Base-by-base conservation (phyloP, 108 stramenopile genomes). In the Aurantiochytrium sp. region DNA sequence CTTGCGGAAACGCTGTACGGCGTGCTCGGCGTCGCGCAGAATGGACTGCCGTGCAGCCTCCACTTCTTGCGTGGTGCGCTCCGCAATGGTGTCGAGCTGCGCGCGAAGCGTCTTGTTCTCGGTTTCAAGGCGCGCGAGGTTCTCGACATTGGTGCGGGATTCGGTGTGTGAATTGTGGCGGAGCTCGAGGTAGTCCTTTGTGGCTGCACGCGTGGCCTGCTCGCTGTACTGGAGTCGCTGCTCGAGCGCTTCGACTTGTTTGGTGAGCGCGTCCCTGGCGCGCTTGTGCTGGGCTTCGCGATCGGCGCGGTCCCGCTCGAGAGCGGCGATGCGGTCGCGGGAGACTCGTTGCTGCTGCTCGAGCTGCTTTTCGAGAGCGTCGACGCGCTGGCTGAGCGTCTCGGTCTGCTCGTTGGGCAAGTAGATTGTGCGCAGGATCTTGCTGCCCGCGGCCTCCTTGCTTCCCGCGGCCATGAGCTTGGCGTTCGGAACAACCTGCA, bases 401-500 rank as follows among this genome's bases (percentile, higher is more conserved):
- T 88, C 87, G 5, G 85, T 37, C 31, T 52, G 87, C 19, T 88
- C 87, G 10, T 86, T 86, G 52, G 87, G 87, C 30, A 88, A 34
- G 41, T 86, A 88, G 12, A 88, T 85, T 22, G 87, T 88, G 52
- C 87, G 68, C 41, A 88, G 30, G n/a, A 88, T 50, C 21, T 87
- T 87, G 69, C 68, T 73, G 41, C 39, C 39, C 4, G 27, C 41
- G 10, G 19, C 39, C 22, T 86, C 81, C 45, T 31, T 10, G 34
- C 54, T 86, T 1, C 69, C 45, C 4, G 87, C 24, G 36, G 87
- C 69, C 19, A 39, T 36, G 30, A 45, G 85, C 50, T 52, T 55
- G 48, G 31, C 68, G 36, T 45, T 85, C 34, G 54, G 34, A 42
- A 10, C 30, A 24, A 85, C 87, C 54, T 42, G 55, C n/a, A 24